phyloP scores from a whole-genome alignment of 495 filamentous ascomycete species.

The Daldinia childiae region DNA sequence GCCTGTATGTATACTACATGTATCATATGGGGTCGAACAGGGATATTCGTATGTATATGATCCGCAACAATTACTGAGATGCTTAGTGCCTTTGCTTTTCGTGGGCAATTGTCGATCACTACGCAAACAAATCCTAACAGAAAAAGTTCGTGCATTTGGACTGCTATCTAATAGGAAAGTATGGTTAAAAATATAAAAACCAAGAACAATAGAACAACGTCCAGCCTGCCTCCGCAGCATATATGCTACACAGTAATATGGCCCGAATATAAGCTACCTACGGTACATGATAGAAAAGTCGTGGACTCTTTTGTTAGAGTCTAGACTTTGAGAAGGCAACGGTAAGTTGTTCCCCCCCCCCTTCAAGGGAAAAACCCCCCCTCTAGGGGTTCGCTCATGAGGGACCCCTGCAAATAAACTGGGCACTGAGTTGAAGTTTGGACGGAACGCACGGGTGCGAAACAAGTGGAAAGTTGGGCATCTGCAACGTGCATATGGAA shows the following conservation, averaged over 20 bases:
- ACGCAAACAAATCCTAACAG: slow-evolving; percentile 1
- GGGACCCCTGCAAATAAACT: slow-evolving; percentile 16
- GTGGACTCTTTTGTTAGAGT: slow-evolving; percentile 2
- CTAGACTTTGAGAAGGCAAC: slow-evolving; percentile 20
- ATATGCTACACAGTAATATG: too few species aligned
- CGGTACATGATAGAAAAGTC: slow-evolving; percentile 1
- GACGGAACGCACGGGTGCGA: slow-evolving; percentile 21
- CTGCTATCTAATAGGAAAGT: neutral
- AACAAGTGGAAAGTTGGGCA: slow-evolving; percentile 16
- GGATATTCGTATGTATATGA: slow-evolving; percentile 1
- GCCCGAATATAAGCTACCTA: too few species aligned
- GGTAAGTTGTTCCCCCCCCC: slow-evolving; percentile 9
- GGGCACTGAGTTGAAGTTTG: slow-evolving; percentile 17
- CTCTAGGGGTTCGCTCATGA: slow-evolving; percentile 28
- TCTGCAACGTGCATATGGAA: slow-evolving; percentile 4
- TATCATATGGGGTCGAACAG: neutral
- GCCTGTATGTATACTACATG: neutral
- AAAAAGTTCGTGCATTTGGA: neutral
- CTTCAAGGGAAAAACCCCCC: too few species aligned
- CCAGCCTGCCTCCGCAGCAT: neutral
- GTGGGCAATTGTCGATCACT: neutral
- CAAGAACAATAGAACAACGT: neutral
- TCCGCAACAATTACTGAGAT: neutral
- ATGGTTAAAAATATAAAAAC: neutral
- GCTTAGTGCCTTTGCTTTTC: neutral